These are phyloP conservation scores for Rhizophora apiculata DNA, from an alignment of 345 rosid genomes.

Conservation along the genomic window DNA sequence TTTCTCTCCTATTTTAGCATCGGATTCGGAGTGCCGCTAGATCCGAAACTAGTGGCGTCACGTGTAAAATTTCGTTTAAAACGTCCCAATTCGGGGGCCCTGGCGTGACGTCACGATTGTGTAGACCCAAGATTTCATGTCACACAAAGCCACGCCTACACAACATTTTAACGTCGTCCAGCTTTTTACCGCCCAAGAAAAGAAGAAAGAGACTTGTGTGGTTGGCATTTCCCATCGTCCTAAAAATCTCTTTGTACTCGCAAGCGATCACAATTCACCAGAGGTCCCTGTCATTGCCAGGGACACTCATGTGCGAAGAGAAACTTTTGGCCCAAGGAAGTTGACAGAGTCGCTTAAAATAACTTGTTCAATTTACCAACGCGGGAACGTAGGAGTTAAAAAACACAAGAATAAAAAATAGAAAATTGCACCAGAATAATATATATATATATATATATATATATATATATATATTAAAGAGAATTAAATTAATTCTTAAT, in stretches of 20 bases:
- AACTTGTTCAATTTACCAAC: background rate
- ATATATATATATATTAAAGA: too few species aligned
- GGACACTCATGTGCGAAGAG: constrained; percentile 26
- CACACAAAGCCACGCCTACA: constrained; percentile 4
- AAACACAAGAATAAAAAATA: too few species aligned
- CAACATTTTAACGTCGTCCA: background rate
- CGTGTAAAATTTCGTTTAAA: background rate
- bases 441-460: too few species aligned
- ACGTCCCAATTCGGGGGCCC: too few species aligned
- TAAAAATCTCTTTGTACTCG: background rate
- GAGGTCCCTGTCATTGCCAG: constrained; percentile 35
- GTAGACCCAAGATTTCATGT: constrained; percentile 5
- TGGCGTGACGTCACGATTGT: background rate
- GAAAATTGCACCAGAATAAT: too few species aligned
- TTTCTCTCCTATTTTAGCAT: constrained; percentile 23
- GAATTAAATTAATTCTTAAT: too few species aligned
- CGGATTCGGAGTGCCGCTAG: constrained; percentile 33
- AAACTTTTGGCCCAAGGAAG: constrained; percentile 10
- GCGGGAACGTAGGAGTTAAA: too few species aligned
- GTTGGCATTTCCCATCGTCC: constrained; percentile 18
- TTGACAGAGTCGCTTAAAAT: constrained; percentile 5
- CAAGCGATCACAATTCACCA: constrained; percentile 20
- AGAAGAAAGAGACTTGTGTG: constrained; percentile 53
- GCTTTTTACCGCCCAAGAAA: constrained; percentile 28
- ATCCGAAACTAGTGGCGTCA: constrained; percentile 27